A percentile compares a stretch with the other conserved stretches of the same genome.
Evolutionary conservation across 352 stramenopile genomes (phyloP).

Genomic region (Phytophthora aleatoria): DNA sequence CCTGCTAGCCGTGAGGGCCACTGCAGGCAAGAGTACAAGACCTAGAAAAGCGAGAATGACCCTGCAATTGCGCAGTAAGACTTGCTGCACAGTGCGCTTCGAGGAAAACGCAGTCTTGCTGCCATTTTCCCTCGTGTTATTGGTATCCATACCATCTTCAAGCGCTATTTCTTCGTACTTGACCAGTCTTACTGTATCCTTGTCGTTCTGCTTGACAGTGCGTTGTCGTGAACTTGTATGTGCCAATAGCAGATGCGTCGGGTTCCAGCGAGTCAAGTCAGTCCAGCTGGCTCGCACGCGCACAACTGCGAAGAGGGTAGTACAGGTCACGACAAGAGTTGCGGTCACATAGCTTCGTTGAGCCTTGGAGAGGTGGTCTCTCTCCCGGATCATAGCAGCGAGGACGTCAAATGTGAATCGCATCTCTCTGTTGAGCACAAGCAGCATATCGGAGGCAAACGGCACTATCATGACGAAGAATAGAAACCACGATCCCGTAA

Average conservation of each 20-base stretch:
- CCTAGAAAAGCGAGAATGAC: neutral
- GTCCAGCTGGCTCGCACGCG: neutral
- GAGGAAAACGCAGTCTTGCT: neutral
- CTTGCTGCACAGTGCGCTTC: neutral
- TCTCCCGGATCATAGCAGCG: neutral
- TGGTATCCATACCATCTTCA: neutral
- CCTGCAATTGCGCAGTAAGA: neutral
- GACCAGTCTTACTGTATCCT: neutral
- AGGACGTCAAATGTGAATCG: neutral
- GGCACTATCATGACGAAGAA: neutral
- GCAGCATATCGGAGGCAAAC: neutral
- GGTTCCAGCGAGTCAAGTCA: neutral
- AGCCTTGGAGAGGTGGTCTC: neutral
- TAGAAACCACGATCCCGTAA: neutral
- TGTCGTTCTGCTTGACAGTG: neutral
- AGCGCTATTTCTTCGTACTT: neutral
- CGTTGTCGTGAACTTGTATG: neutral
- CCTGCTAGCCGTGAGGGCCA: neutral
- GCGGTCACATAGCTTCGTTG: neutral
- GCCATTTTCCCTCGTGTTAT: neutral
- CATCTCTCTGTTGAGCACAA: neutral
- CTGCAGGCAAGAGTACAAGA: neutral
- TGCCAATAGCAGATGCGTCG: neutral
- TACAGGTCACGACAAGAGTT: neutral
- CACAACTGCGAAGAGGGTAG: neutral